A percentile compares a stretch with the other conserved stretches of the same genome.
These are phyloP conservation scores for Phaeosphaeria sp. DNA, from an alignment of 2,329 filamentous ascomycete genomes.

Conservation along the genomic window DNA sequence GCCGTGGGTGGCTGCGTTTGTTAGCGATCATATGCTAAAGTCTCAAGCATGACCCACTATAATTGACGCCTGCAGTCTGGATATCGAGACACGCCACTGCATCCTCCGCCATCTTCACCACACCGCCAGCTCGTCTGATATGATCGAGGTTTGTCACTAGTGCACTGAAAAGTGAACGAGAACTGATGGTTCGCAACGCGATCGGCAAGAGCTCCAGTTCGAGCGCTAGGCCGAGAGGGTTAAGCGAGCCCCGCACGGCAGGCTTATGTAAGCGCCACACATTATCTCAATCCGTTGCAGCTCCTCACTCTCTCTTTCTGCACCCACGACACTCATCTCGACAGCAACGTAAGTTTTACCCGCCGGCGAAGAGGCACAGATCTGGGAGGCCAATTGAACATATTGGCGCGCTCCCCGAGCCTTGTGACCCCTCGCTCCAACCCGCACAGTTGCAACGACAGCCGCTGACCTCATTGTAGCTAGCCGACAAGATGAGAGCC, in stretches of 20 bases:
- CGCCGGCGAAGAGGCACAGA: slow-evolving; percentile 4
- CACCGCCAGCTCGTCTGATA: neutral
- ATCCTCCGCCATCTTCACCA: slow-evolving; percentile 31
- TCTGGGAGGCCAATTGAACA: slow-evolving; percentile 34
- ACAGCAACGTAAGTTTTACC: slow-evolving; percentile 50
- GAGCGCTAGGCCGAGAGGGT: neutral
- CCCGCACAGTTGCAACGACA: slow-evolving; percentile 20
- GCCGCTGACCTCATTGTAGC: slow-evolving; percentile 39
- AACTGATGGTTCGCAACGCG: slow-evolving; percentile 6
- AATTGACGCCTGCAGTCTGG: slow-evolving; percentile 15
- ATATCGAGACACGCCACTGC: slow-evolving; percentile 39
- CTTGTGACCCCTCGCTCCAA: slow-evolving; percentile 7
- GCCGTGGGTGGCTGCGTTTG: slow-evolving; percentile 27
- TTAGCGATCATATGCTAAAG: slow-evolving; percentile 20
- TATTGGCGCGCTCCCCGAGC: slow-evolving; percentile 9
- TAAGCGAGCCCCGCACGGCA: slow-evolving; percentile 34
- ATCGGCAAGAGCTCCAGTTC: slow-evolving; percentile 4
- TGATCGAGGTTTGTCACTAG: neutral
- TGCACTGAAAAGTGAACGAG: neutral
- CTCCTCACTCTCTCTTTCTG: slow-evolving; percentile 39
- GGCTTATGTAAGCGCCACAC: slow-evolving; percentile 9
- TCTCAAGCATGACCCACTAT: slow-evolving; percentile 20
- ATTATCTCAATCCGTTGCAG: slow-evolving; percentile 18
- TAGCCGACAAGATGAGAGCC: slow-evolving; percentile 75
- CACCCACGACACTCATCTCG: slow-evolving; percentile 53